These are phyloP conservation scores for Kernera saxatilis DNA, from an alignment of 345 rosid species.

Conservation along the genomic window DNA sequence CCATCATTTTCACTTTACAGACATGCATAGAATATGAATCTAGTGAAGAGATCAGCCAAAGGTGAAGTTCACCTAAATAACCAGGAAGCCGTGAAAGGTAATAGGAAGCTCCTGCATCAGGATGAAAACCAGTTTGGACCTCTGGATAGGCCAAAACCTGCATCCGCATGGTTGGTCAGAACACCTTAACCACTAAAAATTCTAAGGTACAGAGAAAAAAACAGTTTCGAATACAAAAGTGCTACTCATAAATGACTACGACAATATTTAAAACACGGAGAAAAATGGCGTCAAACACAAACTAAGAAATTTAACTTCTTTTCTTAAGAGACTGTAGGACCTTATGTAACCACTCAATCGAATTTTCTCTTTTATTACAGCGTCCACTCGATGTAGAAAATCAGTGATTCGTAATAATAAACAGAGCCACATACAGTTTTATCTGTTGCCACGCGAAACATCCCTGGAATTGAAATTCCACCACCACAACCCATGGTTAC, in stretches of 20 bases:
- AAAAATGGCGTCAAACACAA: neutral
- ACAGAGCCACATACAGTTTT: conserved; percentile 57
- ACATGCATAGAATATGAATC: conserved; percentile 9
- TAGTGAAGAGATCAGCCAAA: neutral
- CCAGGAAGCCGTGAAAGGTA: conserved; percentile 89
- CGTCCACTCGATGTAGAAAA: neutral
- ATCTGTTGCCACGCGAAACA: conserved; percentile 72
- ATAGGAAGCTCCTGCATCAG: conserved; percentile 87
- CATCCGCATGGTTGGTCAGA: neutral
- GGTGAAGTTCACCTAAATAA: conserved; percentile 49
- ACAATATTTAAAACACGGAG: neutral
- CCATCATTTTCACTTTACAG: neutral
- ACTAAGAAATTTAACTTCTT: neutral
- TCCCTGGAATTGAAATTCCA: conserved; percentile 72
- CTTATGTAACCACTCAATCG: neutral
- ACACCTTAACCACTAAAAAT: neutral
- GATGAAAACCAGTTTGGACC: conserved; percentile 84
- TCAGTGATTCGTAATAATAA: neutral
- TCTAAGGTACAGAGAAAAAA: neutral
- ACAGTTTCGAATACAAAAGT: neutral
- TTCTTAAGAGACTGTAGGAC: neutral
- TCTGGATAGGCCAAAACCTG: conserved; percentile 78
- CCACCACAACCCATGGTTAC: conserved; percentile 74
- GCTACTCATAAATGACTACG: neutral
- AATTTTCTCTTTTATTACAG: neutral